These are phyloP conservation scores for Colletotrichum zoysiae DNA, from an alignment of 2,329 filamentous ascomycete species.

Conservation along the genomic window DNA sequence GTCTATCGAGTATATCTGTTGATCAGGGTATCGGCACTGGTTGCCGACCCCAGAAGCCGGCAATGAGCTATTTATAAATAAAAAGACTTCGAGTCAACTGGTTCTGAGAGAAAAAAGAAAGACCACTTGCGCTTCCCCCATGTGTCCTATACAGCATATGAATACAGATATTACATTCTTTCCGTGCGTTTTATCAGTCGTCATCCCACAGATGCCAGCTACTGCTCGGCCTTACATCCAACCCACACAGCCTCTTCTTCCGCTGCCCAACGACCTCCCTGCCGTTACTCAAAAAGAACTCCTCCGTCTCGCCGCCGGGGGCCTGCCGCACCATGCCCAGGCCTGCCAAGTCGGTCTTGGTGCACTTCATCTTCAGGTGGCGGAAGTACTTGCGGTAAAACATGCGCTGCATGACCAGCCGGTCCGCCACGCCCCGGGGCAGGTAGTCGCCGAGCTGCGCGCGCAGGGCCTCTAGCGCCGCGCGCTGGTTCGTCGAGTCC, in stretches of 20 bases:
- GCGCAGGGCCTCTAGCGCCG: constrained; percentile 28
- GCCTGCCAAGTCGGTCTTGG: constrained; percentile 39
- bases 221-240: constrained; percentile 35
- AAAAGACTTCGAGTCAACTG: not conserved
- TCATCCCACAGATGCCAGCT: constrained; percentile 40
- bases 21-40: not conserved
- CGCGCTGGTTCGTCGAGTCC: constrained; percentile 32
- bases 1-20: not conserved
- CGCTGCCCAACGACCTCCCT: constrained; percentile 31
- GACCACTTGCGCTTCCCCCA: not conserved
- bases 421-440: constrained; percentile 19
- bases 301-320: constrained; percentile 33
- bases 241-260: constrained; percentile 24
- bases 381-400: constrained; percentile 42
- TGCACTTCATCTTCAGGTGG: constrained; percentile 40
- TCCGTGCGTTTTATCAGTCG: constrained; percentile 15
- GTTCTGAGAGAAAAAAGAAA: too few species aligned
- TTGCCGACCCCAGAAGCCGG: too few species aligned
- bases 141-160: not conserved
- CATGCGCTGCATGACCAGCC: constrained; percentile 41
- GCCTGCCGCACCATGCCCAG: constrained; percentile 38
- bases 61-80: not conserved
- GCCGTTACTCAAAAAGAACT: constrained; percentile 39
- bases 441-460: constrained; percentile 31
- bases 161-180: not conserved